Base-by-base conservation (phyloP, 2,329 filamentous ascomycete genomes). In the Basipetospora chlamydospora region DNA sequence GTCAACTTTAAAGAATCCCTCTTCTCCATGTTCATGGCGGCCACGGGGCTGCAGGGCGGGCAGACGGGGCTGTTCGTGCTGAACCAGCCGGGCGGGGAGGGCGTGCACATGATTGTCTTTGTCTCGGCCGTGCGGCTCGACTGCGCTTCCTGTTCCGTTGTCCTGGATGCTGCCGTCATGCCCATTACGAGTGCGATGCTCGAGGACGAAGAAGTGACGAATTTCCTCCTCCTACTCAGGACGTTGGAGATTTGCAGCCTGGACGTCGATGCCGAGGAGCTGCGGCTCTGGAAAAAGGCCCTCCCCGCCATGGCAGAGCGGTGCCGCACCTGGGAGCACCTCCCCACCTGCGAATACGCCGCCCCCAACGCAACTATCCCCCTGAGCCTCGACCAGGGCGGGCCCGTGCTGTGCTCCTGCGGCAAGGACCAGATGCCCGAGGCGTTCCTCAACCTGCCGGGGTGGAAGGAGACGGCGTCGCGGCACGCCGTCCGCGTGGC, bases 181-280 rank as follows among this genome's bases (percentile, higher is more conserved):
- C 61, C 64, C 0, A 42, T 67, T 6, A 66, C 35, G 21, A 28
- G n/a, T 5, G 35, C 22, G 11, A 37, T 37, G 28, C 20, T 63
- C 0, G 38, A 39, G 4, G 43, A 52, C 0, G 41, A 61, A 3
- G 39, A 65, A 30, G 42, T 66, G 12, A 49, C 57, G 13, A 41
- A 48, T 1, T 65, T 67, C 43, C 47, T 66, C 3, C 42, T 58
- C 3, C 26, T 60, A 2, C 41, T 61, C 1, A 49, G 52, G 11
- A 47, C 50, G 8, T 47, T 62, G 1, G 52, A 60, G 31, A 43
- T 61, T n/a, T 47, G 35, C 1, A 57, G 67, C 4, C 52, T 64
- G 20, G 68, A 71, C 9, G 66, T 60, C n/a, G 78, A 80, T 26
- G 55, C 84, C 3, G 50, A 66, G 1, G 35, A 37, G 28, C 28